Evolutionary conservation across 192 early-diverging fungal genomes (phyloP).

Genomic region (Obelidium mucronatum): DNA sequence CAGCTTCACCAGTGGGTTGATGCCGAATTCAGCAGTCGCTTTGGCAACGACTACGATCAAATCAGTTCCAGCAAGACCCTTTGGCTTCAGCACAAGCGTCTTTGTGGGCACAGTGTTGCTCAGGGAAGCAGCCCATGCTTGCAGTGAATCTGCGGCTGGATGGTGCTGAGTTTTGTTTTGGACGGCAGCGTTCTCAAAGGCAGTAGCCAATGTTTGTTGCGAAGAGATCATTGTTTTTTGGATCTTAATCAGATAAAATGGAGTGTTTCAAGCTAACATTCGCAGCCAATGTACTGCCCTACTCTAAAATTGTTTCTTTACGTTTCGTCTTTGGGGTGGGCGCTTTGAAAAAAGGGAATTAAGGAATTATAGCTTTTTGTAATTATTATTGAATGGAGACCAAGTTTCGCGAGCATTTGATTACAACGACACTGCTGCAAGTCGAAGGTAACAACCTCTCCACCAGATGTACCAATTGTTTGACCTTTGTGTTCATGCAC

Average conservation of each 20-base stretch:
- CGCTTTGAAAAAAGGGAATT: too few species aligned
- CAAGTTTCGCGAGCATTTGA: too few species aligned
- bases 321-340: too few species aligned
- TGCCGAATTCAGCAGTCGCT: conserved; percentile 54
- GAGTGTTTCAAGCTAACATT: too few species aligned
- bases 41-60: conserved; percentile 70
- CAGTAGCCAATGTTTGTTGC: neutral
- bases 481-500: neutral
- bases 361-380: too few species aligned
- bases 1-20: conserved; percentile 38
- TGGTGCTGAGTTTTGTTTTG: neutral
- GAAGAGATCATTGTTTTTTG: neutral
- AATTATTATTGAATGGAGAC: too few species aligned
- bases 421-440: conserved; percentile 1
- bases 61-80: conserved; percentile 58
- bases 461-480: neutral
- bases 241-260: too few species aligned
- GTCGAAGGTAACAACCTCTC: conserved; percentile 9
- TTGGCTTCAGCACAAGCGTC: conserved; percentile 83
- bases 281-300: too few species aligned
- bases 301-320: too few species aligned
- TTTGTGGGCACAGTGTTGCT: conserved; percentile 56
- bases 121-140: neutral
- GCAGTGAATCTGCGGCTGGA: neutral
- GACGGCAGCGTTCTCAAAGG: neutral